A percentile compares a stretch with the other conserved stretches of the same genome.
Conservation (phyloP, 148 eudicot genomes). For the Chenopodium berlandieri region DNA sequence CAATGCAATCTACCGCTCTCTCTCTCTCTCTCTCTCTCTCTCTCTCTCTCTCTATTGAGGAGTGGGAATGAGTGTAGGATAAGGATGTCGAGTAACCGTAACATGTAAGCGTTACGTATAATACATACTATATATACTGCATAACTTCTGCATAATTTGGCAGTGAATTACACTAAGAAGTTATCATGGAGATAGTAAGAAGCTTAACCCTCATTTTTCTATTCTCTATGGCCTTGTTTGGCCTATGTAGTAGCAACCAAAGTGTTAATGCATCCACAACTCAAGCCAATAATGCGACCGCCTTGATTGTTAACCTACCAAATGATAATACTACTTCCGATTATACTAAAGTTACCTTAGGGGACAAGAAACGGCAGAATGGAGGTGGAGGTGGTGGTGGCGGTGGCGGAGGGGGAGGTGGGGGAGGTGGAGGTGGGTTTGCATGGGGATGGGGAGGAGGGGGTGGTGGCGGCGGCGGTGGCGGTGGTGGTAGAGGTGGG, state of each 20-base stretch:
- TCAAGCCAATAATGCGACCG: slow-evolving; percentile 14
- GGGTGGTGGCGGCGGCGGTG: slow-evolving; percentile 41
- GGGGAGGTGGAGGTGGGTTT: slow-evolving; percentile 25
- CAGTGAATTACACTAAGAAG: not conserved
- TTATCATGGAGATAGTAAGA: slow-evolving; percentile 5
- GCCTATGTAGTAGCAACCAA: slow-evolving; percentile 16
- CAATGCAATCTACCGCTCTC: not conserved
- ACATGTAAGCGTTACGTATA: slow-evolving; percentile 12
- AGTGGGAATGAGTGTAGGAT: not conserved
- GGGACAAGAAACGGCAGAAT: not conserved
- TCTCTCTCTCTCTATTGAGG: not conserved
- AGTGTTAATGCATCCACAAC: not conserved
- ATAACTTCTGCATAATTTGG: not conserved
- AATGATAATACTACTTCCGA: not conserved
- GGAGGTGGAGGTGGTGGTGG: slow-evolving; percentile 22
- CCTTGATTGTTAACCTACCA: not conserved
- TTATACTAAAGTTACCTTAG: slow-evolving; percentile 6
- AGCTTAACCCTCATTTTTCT: slow-evolving; percentile 5
- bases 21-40: not conserved
- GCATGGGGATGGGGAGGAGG: slow-evolving; percentile 39
- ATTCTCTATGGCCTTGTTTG: slow-evolving; percentile 9
- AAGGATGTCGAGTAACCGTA: slow-evolving; percentile 11
- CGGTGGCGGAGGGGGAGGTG: slow-evolving; percentile 14
- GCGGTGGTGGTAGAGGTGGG: slow-evolving; percentile 40
- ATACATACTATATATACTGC: not conserved